Base-by-base conservation (phyloP, 2,329 filamentous ascomycete species). In the Fusarium chlamydosporum region DNA sequence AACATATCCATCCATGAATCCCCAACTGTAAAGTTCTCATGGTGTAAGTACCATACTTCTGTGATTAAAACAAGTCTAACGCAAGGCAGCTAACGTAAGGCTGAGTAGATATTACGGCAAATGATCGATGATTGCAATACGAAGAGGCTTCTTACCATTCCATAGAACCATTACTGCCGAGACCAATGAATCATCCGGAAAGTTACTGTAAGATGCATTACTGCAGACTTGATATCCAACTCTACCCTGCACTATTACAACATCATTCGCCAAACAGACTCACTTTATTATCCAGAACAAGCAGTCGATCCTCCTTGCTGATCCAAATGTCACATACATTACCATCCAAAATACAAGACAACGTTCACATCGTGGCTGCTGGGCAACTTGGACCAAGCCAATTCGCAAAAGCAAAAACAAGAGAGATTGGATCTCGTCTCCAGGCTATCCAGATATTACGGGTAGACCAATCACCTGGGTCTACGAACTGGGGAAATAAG, bases 311-410 rank as follows among this genome's bases (percentile, higher is more conserved):
- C 31, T 51, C 42, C 27, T 23, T 58, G 53, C 48, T 56, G 62
- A 70, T 68, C 67, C 26, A 38, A 70, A 70, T 68, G 35, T 61
- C 16, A 43, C 29, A 40, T 33, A 56, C 31, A 45, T 56, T 68
- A 29, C 47, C 50, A 45, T 31, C 45, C 20, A 11, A 33, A 18
- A 13, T 52, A 47, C 41, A 45, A 23, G n/a, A 15, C 27, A 45
- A 8, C 43, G 41, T 41, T 51, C 34, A 41, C 27, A 38, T 54
- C 40, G 54, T 64, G 62, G 66, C 61, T 67, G 52, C 45, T 53
- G 29, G 27, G 54, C 47, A 51, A 53, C 51, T 57, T 37, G 42
- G 51, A 43, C 37, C 66, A 66, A 29, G 50, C 26, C 58, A 60
- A 37, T 42, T 45, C 53, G 33, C 45, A 43, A 27, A 29, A n/a